These are phyloP conservation scores for Fraxinus anomala DNA, from an alignment of 257 asterid genomes.

Conservation along the genomic window DNA sequence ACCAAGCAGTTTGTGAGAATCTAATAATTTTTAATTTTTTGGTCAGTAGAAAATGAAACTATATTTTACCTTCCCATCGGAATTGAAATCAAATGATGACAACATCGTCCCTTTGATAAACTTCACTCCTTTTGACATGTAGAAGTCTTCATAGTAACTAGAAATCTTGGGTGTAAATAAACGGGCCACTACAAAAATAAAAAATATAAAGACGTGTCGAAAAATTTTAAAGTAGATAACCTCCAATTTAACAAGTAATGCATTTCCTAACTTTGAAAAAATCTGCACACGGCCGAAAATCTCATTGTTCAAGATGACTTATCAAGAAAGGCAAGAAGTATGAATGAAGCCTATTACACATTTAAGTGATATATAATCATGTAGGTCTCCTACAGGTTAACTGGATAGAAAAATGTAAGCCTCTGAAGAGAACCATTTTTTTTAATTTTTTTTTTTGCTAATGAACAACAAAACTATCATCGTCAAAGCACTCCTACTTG, in stretches of 20 bases:
- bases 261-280: neutral
- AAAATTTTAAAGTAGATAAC: conserved; percentile 21
- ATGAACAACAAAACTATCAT: neutral
- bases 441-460: neutral
- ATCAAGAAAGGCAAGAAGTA: neutral
- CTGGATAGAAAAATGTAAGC: neutral
- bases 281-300: neutral
- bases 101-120: conserved; percentile 86
- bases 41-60: neutral
- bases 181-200: conserved; percentile 78
- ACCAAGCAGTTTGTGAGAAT: neutral
- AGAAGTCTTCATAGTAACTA: conserved; percentile 82
- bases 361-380: no score
- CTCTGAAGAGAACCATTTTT: neutral
- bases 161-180: conserved; percentile 86
- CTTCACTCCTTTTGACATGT: conserved; percentile 87
- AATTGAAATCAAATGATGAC: conserved; percentile 79
- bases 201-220: conserved; percentile 13
- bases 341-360: neutral
- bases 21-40: neutral
- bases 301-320: neutral
- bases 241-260: conserved; percentile 11
- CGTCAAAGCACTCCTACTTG: neutral
- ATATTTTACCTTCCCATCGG: conserved; percentile 70
- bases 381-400: neutral